phyloP scores from a whole-genome alignment of 306 rosid genomes.

The Castanea mollissima region DNA sequence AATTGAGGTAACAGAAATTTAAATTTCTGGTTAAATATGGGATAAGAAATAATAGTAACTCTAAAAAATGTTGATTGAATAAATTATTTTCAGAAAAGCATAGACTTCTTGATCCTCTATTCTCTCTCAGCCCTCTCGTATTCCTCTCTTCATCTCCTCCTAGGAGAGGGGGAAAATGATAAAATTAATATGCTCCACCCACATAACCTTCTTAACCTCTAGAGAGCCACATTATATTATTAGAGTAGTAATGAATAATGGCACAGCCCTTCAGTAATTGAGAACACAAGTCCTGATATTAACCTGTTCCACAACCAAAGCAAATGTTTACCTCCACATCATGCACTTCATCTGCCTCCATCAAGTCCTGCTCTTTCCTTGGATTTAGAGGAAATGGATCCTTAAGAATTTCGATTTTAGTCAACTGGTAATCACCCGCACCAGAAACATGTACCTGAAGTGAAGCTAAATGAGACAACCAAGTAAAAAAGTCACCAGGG shows the following conservation, averaged over 20 bases:
- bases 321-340: conserved; percentile 48
- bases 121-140: not conserved
- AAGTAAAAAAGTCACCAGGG: conserved; percentile 14
- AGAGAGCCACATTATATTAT: not conserved
- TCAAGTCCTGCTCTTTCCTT: conserved; percentile 60
- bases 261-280: not conserved
- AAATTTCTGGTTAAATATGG: not conserved
- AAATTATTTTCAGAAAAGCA: not conserved
- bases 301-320: not conserved
- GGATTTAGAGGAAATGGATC: conserved; percentile 78
- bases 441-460: conserved; percentile 92
- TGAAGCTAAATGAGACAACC: conserved; percentile 31
- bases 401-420: conserved; percentile 69
- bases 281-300: not conserved
- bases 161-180: not conserved
- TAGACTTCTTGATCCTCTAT: not conserved
- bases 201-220: not conserved
- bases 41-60: not conserved
- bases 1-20: not conserved
- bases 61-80: not conserved
- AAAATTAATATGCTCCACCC: not conserved
- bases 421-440: conserved; percentile 86
- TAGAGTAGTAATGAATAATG: not conserved
- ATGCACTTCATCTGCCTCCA: conserved; percentile 66
- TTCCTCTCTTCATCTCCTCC: too few relatives aligned